Evolutionary conservation across 352 stramenopile species (phyloP), one percentile per base, ranked within the genome.

Genomic region (Phytopythium boreale): DNA sequence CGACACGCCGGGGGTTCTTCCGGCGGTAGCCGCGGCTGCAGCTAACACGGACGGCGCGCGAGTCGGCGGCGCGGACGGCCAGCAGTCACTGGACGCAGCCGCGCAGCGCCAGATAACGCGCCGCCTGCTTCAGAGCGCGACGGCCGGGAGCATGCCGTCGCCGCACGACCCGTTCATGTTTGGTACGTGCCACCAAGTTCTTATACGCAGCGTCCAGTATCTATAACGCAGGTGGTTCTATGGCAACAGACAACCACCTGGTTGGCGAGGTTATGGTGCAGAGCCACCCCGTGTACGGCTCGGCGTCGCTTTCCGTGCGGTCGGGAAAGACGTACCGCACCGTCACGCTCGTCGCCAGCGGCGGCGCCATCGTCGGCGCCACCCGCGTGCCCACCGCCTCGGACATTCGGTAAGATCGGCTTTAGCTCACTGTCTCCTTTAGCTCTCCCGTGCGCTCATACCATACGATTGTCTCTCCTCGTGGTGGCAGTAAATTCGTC

Each of bases 231-330:
- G n/a, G n/a, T n/a, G n/a, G n/a, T n/a, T n/a, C n/a, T n/a, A n/a
- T n/a, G n/a, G n/a, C 17, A 7, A 56, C 37, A 88, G 80, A 89
- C 53, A 89, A 87, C 36, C 77, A 79, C n/a, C 72, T 89, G 51
- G 73, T 89, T 9, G 80, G 80, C 2, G 69, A 84, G 50, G 75
- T 84, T 17, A 74, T 73, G 22, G 72, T 89, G 41, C 59, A 82
- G 50, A 87, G 68, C 61, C 80, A 89, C 52, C 80, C 80, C 9
- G 71, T 83, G 26, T 84, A 86, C 59, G 77, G 77, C 14, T 79
- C 80, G 4, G 80, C 77, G 15, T 84, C 80, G 7, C 64, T 89
- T 9, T 76, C 77, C 2, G 82, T 89, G 66, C 66, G 69, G 22
- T 89, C 80, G 2, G 76, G 77, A 2, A 78, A 77, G 36, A 67